A percentile compares a stretch with the other conserved stretches of the same genome.
Evolutionary conservation across 73 alveolate genomes (phyloP).

Genomic region (Tetrahymena elliotti): DNA sequence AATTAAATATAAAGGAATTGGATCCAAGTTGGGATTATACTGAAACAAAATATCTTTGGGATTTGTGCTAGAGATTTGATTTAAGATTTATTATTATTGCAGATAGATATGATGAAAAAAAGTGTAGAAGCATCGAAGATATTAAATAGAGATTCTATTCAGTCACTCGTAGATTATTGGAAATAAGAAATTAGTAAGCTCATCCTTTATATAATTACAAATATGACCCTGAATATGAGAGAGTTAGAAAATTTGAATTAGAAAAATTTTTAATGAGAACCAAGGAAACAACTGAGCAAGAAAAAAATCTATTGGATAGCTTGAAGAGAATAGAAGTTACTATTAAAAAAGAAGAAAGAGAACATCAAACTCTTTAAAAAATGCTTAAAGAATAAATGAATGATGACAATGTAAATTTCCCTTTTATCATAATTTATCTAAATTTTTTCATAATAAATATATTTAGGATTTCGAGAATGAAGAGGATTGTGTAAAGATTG

Average conservation of each 20-base stretch:
- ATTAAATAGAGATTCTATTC: slow-evolving; percentile 23
- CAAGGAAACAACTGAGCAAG: slow-evolving; percentile 19
- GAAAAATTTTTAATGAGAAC: slow-evolving; percentile 36
- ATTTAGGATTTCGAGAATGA: neutral
- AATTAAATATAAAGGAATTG: neutral
- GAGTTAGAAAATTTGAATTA: slow-evolving; percentile 26
- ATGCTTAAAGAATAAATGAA: slow-evolving; percentile 4
- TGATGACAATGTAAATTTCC: neutral
- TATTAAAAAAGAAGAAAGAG: slow-evolving; percentile 18
- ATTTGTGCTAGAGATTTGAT: slow-evolving; percentile 3
- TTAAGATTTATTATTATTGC: slow-evolving; percentile 11
- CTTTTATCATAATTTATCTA: neutral
- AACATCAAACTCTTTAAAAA: slow-evolving; percentile 20
- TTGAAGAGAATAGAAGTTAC: slow-evolving; percentile 2
- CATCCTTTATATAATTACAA: slow-evolving; percentile 29
- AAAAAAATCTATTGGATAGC: slow-evolving; percentile 9
- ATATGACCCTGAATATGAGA: slow-evolving; percentile 37
- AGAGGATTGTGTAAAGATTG: neutral
- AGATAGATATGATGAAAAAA: slow-evolving; percentile 22
- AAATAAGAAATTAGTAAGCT: neutral
- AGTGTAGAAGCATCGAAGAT: slow-evolving; percentile 14
- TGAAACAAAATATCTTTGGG: slow-evolving; percentile 22
- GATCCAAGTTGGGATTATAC: slow-evolving; percentile 18
- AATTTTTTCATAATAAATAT: neutral
- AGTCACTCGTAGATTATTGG: slow-evolving; percentile 12